These are phyloP conservation scores for Nyctanthes arbortristis DNA, from an alignment of 257 asterid genomes.

Conservation along the genomic window DNA sequence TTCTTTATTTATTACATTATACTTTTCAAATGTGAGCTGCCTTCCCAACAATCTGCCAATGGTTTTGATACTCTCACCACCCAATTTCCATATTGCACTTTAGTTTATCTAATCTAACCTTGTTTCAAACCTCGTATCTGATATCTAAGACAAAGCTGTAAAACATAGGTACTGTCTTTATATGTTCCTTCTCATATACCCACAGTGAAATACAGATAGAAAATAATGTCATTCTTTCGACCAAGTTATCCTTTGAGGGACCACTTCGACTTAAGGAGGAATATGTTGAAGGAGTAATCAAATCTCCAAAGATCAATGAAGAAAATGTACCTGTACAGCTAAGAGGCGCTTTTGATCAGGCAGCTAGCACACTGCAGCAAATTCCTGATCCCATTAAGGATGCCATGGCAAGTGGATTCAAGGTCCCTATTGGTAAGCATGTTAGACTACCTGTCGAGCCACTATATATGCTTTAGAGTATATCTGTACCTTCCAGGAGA, in stretches of 20 bases:
- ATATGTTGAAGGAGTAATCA: conserved; percentile 75
- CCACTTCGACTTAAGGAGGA: conserved; percentile 93
- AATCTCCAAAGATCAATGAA: conserved; percentile 77
- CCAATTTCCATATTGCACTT: background rate
- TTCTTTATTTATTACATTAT: background rate
- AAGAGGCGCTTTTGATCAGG: conserved; percentile 70
- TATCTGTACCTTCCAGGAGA: conserved; percentile 2
- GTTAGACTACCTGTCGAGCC: conserved; percentile 9
- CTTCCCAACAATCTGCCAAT: background rate
- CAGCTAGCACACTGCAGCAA: conserved; percentile 69
- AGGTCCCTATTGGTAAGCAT: conserved; percentile 77
- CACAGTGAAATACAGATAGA: conserved; percentile 65
- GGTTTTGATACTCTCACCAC: background rate
- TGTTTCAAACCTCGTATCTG: no score
- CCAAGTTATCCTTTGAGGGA: conserved; percentile 80
- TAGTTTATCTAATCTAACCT: no score
- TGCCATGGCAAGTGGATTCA: conserved; percentile 62
- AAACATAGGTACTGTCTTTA: background rate
- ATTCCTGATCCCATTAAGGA: conserved; percentile 68
- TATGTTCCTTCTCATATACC: conserved; percentile 6
- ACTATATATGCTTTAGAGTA: no score
- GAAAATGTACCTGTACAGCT: conserved; percentile 77
- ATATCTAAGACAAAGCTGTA: background rate
- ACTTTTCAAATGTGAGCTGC: background rate
- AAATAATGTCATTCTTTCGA: conserved; percentile 59